These are phyloP conservation scores for Isatis tinctoria DNA, from an alignment of 345 rosid species.

Conservation along the genomic window DNA sequence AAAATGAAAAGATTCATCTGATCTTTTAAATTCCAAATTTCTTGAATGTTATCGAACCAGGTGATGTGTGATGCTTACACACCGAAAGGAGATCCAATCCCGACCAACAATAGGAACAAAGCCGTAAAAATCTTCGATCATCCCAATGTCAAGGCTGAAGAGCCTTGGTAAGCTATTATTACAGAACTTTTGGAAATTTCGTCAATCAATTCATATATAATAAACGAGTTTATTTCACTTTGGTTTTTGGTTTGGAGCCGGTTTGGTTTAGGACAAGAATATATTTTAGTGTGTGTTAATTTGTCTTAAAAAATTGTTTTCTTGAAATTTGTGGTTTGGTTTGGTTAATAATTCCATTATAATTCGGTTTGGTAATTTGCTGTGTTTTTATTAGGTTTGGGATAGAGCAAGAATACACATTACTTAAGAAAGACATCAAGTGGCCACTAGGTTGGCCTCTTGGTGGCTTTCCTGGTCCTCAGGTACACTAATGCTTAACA, in stretches of 20 bases:
- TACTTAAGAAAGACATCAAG: conserved; percentile 64
- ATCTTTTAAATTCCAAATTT: not conserved
- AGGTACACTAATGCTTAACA: conserved; percentile 39
- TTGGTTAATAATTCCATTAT: not conserved
- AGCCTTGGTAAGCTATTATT: conserved; percentile 58
- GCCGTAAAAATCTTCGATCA: conserved; percentile 72
- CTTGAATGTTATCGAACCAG: conserved; percentile 31
- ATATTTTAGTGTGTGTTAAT: not conserved
- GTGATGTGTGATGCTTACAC: conserved; percentile 89
- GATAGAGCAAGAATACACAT: conserved; percentile 97
- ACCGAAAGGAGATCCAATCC: conserved; percentile 88
- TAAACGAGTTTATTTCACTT: not conserved
- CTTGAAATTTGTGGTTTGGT: not conserved
- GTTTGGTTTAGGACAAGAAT: not conserved
- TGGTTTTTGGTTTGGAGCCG: not conserved
- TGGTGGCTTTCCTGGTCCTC: conserved; percentile 95
- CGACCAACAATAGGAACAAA: conserved; percentile 82
- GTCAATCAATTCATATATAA: not conserved
- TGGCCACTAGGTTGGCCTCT: conserved; percentile 99
- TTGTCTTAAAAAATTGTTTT: not conserved
- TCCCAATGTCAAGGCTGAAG: conserved; percentile 58
- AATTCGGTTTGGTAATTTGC: not conserved
- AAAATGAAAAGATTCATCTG: not conserved
- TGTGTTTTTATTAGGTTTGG: conserved; percentile 54
- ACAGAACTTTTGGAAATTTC: not conserved